Conservation (phyloP, 164 flowering plant genomes). For the Chloranthus sessilifolius region DNA sequence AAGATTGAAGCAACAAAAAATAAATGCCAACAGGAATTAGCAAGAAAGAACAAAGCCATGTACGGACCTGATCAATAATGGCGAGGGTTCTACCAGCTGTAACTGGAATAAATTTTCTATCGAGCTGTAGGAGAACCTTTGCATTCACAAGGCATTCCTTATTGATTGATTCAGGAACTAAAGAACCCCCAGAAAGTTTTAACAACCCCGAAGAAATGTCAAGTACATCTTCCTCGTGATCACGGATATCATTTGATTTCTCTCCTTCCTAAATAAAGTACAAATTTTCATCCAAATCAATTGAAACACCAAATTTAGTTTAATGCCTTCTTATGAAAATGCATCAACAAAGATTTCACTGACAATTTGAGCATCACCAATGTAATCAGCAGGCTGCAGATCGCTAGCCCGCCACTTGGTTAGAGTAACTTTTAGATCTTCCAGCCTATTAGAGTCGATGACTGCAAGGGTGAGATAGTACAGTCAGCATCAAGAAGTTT, state of each 20-base stretch:
- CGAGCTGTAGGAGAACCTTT: constrained; percentile 81
- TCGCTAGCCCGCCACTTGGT: constrained; percentile 50
- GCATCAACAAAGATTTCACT: too few species aligned
- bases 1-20: background rate
- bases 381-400: constrained; percentile 28
- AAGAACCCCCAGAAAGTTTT: constrained; percentile 56
- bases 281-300: background rate
- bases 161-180: constrained; percentile 66
- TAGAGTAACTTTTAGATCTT: constrained; percentile 21
- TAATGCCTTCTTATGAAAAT: background rate
- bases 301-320: background rate
- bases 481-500: constrained; percentile 2
- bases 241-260: constrained; percentile 14
- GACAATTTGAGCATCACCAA: constrained; percentile 3
- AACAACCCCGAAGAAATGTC: constrained; percentile 70
- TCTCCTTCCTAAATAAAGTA: constrained; percentile 30
- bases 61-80: constrained; percentile 79
- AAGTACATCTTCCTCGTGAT: constrained; percentile 39
- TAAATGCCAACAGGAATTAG: background rate
- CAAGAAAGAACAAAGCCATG: background rate
- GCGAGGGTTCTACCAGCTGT: constrained; percentile 65
- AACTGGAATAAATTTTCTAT: constrained; percentile 84
- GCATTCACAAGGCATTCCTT: constrained; percentile 60
- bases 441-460: constrained; percentile 16
- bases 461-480: constrained; percentile 23